Conservation (phyloP, 768 basidiomycete genomes). For the Sporobolomyces pararoseus region DNA sequence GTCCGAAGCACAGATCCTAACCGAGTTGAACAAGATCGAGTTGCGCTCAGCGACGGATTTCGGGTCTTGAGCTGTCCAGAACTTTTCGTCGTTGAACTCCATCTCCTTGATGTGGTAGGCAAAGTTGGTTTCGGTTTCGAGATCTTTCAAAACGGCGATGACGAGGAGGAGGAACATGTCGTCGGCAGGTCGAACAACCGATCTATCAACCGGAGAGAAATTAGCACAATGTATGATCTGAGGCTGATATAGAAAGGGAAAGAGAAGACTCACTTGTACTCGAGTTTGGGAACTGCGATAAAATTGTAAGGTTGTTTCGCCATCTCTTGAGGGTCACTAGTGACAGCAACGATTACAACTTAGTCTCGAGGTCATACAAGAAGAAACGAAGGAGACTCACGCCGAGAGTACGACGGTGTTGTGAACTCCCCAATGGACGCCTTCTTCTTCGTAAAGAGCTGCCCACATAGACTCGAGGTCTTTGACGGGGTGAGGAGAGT, state of each 20-base stretch:
- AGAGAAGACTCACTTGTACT: slow-evolving; percentile 12
- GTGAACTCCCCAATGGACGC: slow-evolving; percentile 20
- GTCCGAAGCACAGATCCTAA: slow-evolving; percentile 15
- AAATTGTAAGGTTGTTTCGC: slow-evolving; percentile 24
- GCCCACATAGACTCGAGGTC: slow-evolving; percentile 34
- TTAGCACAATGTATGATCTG: background rate
- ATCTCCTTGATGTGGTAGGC: slow-evolving; percentile 25
- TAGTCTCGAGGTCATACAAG: background rate
- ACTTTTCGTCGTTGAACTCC: slow-evolving; percentile 1
- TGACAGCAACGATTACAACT: no score
- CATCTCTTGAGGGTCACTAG: slow-evolving; percentile 8
- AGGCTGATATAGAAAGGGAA: background rate
- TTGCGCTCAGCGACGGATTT: slow-evolving; percentile 8
- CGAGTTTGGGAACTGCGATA: slow-evolving; percentile 11
- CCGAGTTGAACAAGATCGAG: slow-evolving; percentile 10
- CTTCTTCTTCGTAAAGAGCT: slow-evolving; percentile 26
- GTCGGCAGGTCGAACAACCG: background rate
- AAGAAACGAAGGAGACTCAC: background rate
- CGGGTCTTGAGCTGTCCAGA: background rate
- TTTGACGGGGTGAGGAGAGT: slow-evolving; percentile 12
- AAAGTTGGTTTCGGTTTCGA: slow-evolving; percentile 30
- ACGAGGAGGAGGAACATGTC: slow-evolving; percentile 34
- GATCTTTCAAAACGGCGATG: slow-evolving; percentile 23
- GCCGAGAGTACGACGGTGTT: slow-evolving; percentile 33
- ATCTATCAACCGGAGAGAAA: background rate